A percentile compares a stretch with the other conserved stretches of the same genome.
Evolutionary conservation across 108 stramenopile genomes (phyloP).

Genomic region (Stephanodiscus minutulus): DNA sequence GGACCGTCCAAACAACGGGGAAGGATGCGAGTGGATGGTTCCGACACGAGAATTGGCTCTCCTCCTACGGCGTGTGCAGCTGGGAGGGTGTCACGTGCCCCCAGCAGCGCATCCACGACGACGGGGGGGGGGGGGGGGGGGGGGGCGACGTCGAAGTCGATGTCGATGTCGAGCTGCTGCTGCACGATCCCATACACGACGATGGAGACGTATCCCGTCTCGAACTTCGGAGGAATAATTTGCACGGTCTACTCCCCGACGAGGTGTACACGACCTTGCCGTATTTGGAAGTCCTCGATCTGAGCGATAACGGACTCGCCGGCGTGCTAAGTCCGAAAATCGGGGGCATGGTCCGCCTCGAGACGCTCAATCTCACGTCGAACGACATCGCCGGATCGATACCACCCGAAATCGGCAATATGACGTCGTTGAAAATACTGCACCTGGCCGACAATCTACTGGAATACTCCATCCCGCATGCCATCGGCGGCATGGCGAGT

Average conservation of each 20-base stretch:
- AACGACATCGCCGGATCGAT: conserved; percentile 42
- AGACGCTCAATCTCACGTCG: conserved; percentile 38
- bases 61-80: conserved; percentile 27
- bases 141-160: too few species aligned
- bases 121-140: too few species aligned
- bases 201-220: conserved; percentile 37
- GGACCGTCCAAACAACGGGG: neutral
- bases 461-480: conserved; percentile 23
- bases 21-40: conserved; percentile 18
- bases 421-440: conserved; percentile 25
- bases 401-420: conserved; percentile 27
- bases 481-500: conserved; percentile 17
- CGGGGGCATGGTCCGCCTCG: conserved; percentile 7
- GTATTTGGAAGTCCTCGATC: conserved; percentile 28
- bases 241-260: conserved; percentile 35
- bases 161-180: too few species aligned
- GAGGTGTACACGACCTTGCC: conserved; percentile 42
- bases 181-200: too few species aligned
- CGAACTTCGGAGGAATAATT: conserved; percentile 39
- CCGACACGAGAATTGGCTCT: conserved; percentile 32
- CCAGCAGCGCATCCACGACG: neutral
- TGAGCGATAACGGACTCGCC: conserved; percentile 47
- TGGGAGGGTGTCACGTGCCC: conserved; percentile 49
- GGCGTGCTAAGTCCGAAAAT: conserved; percentile 36
- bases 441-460: conserved; percentile 36